These are phyloP conservation scores for Kodamaea alishanica DNA, from an alignment of 1,139 yeast genomes.

Conservation along the genomic window DNA sequence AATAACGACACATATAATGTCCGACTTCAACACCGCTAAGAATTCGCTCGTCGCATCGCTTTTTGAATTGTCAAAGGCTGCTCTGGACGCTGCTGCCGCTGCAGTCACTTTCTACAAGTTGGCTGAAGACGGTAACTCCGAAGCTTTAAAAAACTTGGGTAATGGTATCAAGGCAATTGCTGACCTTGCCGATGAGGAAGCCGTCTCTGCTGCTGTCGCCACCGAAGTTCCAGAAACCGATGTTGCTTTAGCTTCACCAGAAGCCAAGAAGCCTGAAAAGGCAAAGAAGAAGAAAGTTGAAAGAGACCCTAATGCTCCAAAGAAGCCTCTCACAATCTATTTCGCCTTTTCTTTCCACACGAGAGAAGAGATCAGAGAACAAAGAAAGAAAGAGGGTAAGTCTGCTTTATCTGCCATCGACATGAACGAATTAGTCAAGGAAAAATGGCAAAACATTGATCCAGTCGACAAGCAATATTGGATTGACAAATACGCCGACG, in stretches of 20 bases:
- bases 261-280: constrained; percentile 38
- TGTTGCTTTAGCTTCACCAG: constrained; percentile 12
- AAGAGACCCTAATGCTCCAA: constrained; percentile 59
- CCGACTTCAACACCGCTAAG: constrained; percentile 38
- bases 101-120: constrained; percentile 70
- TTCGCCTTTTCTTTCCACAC: constrained; percentile 70
- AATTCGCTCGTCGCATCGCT: constrained; percentile 69
- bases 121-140: constrained; percentile 33
- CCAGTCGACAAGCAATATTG: constrained; percentile 69
- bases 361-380: constrained; percentile 61
- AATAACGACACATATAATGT: constrained; percentile 18
- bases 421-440: constrained; percentile 73
- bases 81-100: constrained; percentile 75
- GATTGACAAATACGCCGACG: constrained; percentile 69
- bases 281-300: constrained; percentile 54
- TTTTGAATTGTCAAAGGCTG: constrained; percentile 76
- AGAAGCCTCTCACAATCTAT: constrained; percentile 72
- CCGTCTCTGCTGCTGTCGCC: constrained; percentile 17
- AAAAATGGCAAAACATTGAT: constrained; percentile 68
- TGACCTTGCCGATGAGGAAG: constrained; percentile 10
- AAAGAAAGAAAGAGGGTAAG: constrained; percentile 55
- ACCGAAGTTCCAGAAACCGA: constrained; percentile 15
- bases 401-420: constrained; percentile 69
- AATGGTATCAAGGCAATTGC: constrained; percentile 5
- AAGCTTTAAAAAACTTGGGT: constrained; percentile 24